phyloP scores from a whole-genome alignment of 2,329 filamentous ascomycete species.

The Diaporthe destruens region DNA sequence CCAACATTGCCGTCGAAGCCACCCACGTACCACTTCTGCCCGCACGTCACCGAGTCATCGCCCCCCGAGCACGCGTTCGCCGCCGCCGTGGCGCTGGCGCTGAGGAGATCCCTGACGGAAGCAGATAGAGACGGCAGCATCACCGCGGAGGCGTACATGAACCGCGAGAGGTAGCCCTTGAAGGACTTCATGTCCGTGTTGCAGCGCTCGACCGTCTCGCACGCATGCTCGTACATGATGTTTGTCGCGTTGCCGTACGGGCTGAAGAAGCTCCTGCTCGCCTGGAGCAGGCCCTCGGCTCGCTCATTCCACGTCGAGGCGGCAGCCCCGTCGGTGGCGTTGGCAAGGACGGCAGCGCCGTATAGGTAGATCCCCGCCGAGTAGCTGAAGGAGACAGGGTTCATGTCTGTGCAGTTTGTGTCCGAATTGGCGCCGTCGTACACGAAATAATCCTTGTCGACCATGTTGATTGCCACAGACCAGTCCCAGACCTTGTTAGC shows the following conservation, averaged over 20 bases:
- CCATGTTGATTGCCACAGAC: constrained; percentile 67
- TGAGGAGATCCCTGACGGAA: constrained; percentile 62
- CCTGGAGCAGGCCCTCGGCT: constrained; percentile 64
- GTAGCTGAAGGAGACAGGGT: constrained; percentile 73
- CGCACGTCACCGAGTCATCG: constrained; percentile 65
- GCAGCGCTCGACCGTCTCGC: constrained; percentile 69
- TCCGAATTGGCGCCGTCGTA: constrained; percentile 71
- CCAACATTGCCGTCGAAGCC: constrained; percentile 67
- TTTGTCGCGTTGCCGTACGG: constrained; percentile 65
- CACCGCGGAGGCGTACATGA: constrained; percentile 70
- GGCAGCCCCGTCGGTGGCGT: constrained; percentile 71
- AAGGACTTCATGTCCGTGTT: constrained; percentile 75
- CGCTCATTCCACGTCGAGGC: constrained; percentile 67
- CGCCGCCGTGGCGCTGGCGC: constrained; percentile 67
- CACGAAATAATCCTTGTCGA: constrained; percentile 67
- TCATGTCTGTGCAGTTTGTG: constrained; percentile 66
- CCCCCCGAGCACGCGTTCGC: constrained; percentile 69
- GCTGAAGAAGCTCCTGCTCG: constrained; percentile 65
- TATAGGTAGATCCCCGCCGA: constrained; percentile 75
- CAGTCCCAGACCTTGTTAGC: constrained; percentile 76
- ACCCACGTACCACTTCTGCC: constrained; percentile 72
- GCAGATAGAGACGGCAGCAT: constrained; percentile 67
- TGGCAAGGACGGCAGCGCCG: constrained; percentile 73
- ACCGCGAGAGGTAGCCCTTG: constrained; percentile 76
- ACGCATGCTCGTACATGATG: constrained; percentile 76